These are phyloP conservation scores for Neurospora intermedia DNA, from an alignment of 495 filamentous ascomycete species.

Conservation along the genomic window DNA sequence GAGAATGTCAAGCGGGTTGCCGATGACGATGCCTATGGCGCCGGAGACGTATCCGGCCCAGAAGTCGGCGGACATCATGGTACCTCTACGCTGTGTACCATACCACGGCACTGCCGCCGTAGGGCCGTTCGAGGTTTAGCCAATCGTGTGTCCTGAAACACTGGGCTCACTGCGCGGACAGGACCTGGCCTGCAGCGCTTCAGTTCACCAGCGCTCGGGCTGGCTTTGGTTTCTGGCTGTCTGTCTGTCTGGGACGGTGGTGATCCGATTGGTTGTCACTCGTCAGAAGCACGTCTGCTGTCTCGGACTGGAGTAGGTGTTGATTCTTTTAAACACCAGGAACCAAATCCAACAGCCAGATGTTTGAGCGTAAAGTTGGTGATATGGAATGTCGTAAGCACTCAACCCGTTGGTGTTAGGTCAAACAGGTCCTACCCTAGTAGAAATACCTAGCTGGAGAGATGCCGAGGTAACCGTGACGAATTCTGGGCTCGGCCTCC, in stretches of 20 bases:
- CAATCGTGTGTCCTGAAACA: neutral
- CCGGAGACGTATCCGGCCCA: constrained; percentile 81
- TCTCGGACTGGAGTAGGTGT: neutral
- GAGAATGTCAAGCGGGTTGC: constrained; percentile 77
- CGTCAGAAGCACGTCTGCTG: neutral
- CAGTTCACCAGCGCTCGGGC: neutral
- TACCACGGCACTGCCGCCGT: neutral
- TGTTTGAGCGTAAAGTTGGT: neutral
- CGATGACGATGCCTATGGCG: constrained; percentile 70
- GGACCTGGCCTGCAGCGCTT: neutral
- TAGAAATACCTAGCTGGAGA: too few relatives aligned
- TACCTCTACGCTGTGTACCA: neutral
- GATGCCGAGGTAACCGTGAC: neutral
- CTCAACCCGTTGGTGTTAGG: neutral
- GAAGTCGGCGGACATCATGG: constrained; percentile 71
- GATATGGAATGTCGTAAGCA: neutral
- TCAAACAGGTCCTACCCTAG: neutral
- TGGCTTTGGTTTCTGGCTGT: neutral
- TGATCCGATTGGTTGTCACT: neutral
- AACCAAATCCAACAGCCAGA: neutral
- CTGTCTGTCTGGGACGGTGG: neutral
- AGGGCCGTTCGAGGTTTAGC: neutral
- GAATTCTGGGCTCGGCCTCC: neutral
- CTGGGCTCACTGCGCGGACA: neutral
- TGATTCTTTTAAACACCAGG: neutral